These are phyloP conservation scores for Colletotrichum somersetense DNA, from an alignment of 2,329 filamentous ascomycete genomes.

Conservation along the genomic window DNA sequence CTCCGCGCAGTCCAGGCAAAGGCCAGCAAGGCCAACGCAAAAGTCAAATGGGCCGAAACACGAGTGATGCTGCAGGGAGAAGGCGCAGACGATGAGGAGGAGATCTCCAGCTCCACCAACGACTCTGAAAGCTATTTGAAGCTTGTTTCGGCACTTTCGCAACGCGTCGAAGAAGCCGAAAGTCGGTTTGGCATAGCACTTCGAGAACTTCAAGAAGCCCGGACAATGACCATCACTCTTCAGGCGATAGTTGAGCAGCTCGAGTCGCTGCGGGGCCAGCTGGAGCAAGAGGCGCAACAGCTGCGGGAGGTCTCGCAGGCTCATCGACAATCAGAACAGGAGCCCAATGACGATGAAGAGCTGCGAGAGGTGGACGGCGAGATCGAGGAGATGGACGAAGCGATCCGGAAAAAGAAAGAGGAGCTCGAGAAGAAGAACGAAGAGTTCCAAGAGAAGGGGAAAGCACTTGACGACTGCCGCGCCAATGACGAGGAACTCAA, in stretches of 20 bases:
- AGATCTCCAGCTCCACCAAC: neutral
- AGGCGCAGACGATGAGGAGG: neutral
- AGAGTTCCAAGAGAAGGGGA: neutral
- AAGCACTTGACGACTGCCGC: constrained; percentile 7
- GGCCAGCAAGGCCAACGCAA: neutral
- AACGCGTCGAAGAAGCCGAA: constrained; percentile 4
- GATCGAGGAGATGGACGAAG: neutral
- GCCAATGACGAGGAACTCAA: neutral
- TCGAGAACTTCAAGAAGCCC: neutral
- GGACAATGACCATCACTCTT: neutral
- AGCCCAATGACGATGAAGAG: neutral
- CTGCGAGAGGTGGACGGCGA: neutral
- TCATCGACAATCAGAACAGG: neutral
- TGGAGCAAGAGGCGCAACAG: neutral
- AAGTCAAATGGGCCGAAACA: neutral
- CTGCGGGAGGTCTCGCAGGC: neutral
- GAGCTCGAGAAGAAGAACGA: neutral
- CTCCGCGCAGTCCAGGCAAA: neutral
- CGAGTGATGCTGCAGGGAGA: neutral
- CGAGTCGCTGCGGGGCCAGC: neutral
- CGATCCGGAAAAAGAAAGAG: neutral
- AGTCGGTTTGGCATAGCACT: neutral
- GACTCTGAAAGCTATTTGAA: neutral
- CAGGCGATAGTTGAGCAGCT: neutral
- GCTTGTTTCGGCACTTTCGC: neutral